Base-by-base conservation (phyloP, 2,329 filamentous ascomycete species). In the Phialophora verrucosa region DNA sequence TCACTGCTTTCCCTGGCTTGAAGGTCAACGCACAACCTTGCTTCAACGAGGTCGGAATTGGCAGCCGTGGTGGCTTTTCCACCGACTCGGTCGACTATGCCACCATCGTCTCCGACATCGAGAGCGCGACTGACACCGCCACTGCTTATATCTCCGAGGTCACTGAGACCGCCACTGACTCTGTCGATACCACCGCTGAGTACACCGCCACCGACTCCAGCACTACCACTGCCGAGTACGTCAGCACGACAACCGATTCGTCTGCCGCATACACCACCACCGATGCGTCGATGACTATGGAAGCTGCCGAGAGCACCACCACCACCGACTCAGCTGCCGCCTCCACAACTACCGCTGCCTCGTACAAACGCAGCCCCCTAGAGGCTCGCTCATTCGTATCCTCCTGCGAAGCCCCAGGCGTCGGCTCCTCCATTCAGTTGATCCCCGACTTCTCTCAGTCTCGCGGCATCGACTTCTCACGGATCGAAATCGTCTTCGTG, bases 1-100 rank as follows among this genome's bases (percentile, higher is more conserved):
- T 91, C 75, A 84, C 83, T 65, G 80, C 88, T 69, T 85, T 91
- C 87, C 87, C 89, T 59, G 71, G 79, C 35, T 80, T 83, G 20
- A 57, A 59, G 12, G 59, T 68, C 29, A 64, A 65, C 51, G 47
- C 59, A 1, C 65, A 67, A 47, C 38, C 64, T 20, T 72, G 70
- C 57, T 65, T 68, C 50, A 35, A 59, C n/a, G 68, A 71, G 59
- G 54, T 58, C 49, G 62, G 62, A 23, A 61, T 27, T 27, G 31
- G 47, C 25, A 29, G 29, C 12, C 29, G 49, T 14, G 55, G 57
- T 5, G 50, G 42, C 12, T 56, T 53, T 20, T 31, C 59, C 32
- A 62, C 64, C n/a, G 35, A 54, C 17, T 51, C 44, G 32, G 32
- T 44, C 32, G 38, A 60, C 49, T 63, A 60, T 51, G 59, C 67